phyloP scores from a whole-genome alignment of 2,329 filamentous ascomycete species.

The Pyrenochaeta sp. region DNA sequence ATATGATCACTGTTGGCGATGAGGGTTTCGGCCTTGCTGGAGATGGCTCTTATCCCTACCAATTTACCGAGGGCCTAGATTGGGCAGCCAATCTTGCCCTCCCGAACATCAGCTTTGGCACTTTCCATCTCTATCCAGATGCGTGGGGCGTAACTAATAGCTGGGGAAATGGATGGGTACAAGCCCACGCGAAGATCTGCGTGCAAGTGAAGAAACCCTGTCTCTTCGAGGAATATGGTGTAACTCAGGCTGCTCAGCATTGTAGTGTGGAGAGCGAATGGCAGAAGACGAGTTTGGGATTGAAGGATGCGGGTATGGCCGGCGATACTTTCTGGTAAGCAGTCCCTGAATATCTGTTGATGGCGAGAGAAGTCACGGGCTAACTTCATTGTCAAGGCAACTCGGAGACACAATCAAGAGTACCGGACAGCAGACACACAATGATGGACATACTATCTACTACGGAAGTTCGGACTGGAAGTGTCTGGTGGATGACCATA shows the following conservation, averaged over 20 bases:
- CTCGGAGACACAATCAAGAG: slow-evolving; percentile 34
- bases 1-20: slow-evolving; percentile 70
- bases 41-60: slow-evolving; percentile 62
- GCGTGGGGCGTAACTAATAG: slow-evolving; percentile 46
- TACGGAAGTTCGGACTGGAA: slow-evolving; percentile 38
- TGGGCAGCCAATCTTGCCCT: slow-evolving; percentile 62
- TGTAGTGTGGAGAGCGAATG: slow-evolving; percentile 38
- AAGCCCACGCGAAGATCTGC: slow-evolving; percentile 53
- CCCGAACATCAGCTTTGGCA: slow-evolving; percentile 63
- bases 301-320: slow-evolving; percentile 36
- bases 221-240: slow-evolving; percentile 51
- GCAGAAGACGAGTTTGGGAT: slow-evolving; percentile 37
- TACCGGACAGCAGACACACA: slow-evolving; percentile 30
- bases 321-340: slow-evolving; percentile 45
- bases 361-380: too few relatives aligned
- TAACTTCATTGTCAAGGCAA: too few relatives aligned
- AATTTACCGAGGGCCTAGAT: slow-evolving; percentile 59
- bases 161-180: slow-evolving; percentile 58
- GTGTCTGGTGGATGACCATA: slow-evolving; percentile 39
- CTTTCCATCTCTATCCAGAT: slow-evolving; percentile 61
- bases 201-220: slow-evolving; percentile 49
- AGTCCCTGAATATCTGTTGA: too few relatives aligned
- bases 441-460: slow-evolving; percentile 44
- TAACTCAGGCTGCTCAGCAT: slow-evolving; percentile 26
- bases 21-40: slow-evolving; percentile 63